A percentile compares a stretch with the other conserved stretches of the same genome.
phyloP scores from a whole-genome alignment of 345 rosid species.

The Aquilaria sinensis region DNA sequence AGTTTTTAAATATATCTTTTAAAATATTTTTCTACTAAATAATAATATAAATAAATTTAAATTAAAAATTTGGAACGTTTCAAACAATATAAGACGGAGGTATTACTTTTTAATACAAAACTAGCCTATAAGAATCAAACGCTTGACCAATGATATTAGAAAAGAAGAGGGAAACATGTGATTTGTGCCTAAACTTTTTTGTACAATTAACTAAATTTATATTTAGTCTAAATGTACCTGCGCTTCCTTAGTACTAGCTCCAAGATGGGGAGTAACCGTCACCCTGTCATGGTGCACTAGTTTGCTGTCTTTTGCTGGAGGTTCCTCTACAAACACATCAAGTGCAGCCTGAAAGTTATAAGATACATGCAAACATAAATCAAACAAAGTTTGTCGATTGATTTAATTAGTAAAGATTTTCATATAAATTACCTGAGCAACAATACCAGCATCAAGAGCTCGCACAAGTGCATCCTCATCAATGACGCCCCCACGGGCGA shows the following conservation, averaged over 20 bases:
- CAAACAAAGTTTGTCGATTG: background rate
- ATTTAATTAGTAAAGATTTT: background rate
- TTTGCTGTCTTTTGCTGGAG: conserved; percentile 55
- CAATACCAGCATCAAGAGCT: conserved; percentile 61
- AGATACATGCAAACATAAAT: background rate
- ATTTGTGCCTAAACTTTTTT: too few species aligned
- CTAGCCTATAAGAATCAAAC: too few species aligned
- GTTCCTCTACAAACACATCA: conserved; percentile 73
- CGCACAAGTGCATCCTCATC: conserved; percentile 76
- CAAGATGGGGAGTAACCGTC: conserved; percentile 82
- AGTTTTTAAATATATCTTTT: too few species aligned
- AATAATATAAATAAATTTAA: background rate
- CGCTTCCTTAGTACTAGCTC: conserved; percentile 93
- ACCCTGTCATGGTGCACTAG: conserved; percentile 67
- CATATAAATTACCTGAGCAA: conserved; percentile 50
- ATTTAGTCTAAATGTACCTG: conserved; percentile 32
- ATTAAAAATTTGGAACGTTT: background rate
- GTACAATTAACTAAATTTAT: too few species aligned
- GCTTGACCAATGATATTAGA: too few species aligned
- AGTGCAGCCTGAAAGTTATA: conserved; percentile 56
- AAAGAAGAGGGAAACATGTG: too few species aligned
- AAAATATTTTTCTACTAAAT: too few species aligned
- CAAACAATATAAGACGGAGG: too few species aligned
- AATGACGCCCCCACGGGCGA: conserved; percentile 87
- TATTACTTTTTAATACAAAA: too few species aligned